Evolutionary conservation across 352 stramenopile species (phyloP).

Genomic region (Pythium pyrilobum): DNA sequence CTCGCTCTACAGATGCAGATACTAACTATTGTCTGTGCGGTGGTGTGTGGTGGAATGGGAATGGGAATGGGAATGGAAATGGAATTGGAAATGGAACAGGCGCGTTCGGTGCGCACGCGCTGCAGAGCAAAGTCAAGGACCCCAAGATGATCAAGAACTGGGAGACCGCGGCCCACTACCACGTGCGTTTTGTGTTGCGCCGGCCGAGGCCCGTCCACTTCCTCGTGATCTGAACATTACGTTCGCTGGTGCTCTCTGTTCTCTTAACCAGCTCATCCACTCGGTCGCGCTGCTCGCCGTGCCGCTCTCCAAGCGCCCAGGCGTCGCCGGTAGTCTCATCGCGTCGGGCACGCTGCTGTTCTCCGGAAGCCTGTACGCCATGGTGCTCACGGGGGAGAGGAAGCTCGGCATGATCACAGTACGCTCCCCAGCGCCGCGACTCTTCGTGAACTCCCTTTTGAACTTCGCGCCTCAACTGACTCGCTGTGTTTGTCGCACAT

Average conservation of each 20-base stretch:
- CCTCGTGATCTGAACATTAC: too few relatives aligned
- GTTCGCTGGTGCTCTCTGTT: constrained; percentile 4
- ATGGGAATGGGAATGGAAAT: not conserved
- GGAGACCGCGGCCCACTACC: constrained; percentile 78
- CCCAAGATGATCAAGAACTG: constrained; percentile 82
- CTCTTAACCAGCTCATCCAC: constrained; percentile 40
- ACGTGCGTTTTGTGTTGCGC: too few relatives aligned
- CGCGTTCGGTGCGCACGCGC: constrained; percentile 70
- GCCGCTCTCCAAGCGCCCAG: constrained; percentile 57
- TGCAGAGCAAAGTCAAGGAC: constrained; percentile 64
- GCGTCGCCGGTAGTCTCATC: constrained; percentile 50
- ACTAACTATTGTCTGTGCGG: too few relatives aligned
- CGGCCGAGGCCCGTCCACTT: too few relatives aligned
- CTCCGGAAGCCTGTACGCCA: constrained; percentile 72
- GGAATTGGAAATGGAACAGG: constrained; percentile 24
- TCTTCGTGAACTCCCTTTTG: not conserved
- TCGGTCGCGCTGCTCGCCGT: constrained; percentile 66
- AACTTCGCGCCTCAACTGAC: not conserved
- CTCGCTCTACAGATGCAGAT: too few relatives aligned
- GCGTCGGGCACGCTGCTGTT: constrained; percentile 65
- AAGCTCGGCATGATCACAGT: constrained; percentile 79
- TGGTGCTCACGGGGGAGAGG: constrained; percentile 68
- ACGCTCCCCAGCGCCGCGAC: constrained; percentile 6
- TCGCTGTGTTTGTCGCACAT: not conserved
- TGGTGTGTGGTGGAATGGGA: not conserved